Evolutionary conservation across 2,329 filamentous ascomycete genomes (phyloP), one percentile per base, ranked within the genome.

Genomic region (Pyricularia sp.): DNA sequence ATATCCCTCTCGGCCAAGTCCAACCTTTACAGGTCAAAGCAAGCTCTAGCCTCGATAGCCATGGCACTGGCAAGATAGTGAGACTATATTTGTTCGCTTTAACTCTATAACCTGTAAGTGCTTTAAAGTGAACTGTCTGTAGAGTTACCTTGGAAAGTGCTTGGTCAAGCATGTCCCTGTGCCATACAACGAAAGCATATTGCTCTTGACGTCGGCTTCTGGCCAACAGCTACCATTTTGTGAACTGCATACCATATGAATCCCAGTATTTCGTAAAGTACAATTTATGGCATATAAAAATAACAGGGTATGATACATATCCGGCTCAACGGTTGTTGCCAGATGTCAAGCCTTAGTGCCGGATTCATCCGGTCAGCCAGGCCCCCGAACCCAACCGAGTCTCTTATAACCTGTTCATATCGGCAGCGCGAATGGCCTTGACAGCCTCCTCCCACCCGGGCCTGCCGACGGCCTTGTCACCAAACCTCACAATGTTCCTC

Each of bases 401-500:
- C 14, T 28, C 59, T 33, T 61, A 87, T 84, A 86, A 78, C 75
- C 84, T 82, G 75, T 81, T 75, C 73, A 78, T 77, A 71, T 84
- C 85, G 20, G 79, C 79, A 70, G 82, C 79, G 69, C 86, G 78
- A 65, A 88, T 82, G 67, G 79, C 81, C 76, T 81, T 80, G 1
- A 84, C 83, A 1, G 80, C 81, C 72, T 81, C 79, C 73, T 83
- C 79, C 86, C 86, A 88, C 2, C 85, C 85, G 59, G 81, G 76
- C 65, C 79, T 74, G 0, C 86, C 86, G 1, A 88, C 86, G 59
- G 77, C 75, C 73, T 86, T 82, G 20, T 88, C 90, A 7, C 84
- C 85, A 73, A 94, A 90, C 77, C 86, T 87, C 67, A 97, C 80
- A 71, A 98, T 81, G 77, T 99, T 99, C 79, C 90, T 80, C 85